These are phyloP conservation scores for Microdochium trichocladiopsis DNA, from an alignment of 2,329 filamentous ascomycete species.

Conservation along the genomic window DNA sequence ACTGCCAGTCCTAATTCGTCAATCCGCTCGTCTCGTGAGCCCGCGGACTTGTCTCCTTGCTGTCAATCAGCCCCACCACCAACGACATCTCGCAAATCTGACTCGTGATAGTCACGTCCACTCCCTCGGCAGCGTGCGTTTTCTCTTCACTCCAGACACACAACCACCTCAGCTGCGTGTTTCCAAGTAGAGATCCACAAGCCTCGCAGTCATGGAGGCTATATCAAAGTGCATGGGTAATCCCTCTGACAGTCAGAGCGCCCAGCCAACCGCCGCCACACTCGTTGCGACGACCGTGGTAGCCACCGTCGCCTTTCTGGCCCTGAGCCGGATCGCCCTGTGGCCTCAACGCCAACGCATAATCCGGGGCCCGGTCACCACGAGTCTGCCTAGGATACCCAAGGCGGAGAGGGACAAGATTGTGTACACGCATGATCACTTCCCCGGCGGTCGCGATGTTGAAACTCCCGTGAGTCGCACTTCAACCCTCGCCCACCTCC, in stretches of 20 bases:
- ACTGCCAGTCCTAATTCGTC: too few species aligned
- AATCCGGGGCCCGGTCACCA: constrained; percentile 37
- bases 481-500: neutral
- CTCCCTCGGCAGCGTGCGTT: neutral
- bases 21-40: too few species aligned
- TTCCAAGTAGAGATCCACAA: neutral
- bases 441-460: constrained; percentile 70
- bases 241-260: neutral
- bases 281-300: constrained; percentile 30
- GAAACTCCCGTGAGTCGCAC: constrained; percentile 47
- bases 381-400: constrained; percentile 26
- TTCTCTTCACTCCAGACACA: neutral
- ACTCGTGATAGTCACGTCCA: neutral
- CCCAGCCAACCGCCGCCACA: neutral
- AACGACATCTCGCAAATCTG: neutral
- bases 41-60: too few species aligned
- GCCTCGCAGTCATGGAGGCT: neutral
- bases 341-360: constrained; percentile 31
- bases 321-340: constrained; percentile 24
- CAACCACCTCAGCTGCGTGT: neutral
- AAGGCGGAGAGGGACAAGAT: constrained; percentile 28
- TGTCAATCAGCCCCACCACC: neutral
- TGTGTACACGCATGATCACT: constrained; percentile 58
- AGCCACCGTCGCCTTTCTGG: constrained; percentile 31
- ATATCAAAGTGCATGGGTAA: neutral